phyloP scores from a whole-genome alignment of 306 rosid genomes.

The Citrullus mucosospermus region DNA sequence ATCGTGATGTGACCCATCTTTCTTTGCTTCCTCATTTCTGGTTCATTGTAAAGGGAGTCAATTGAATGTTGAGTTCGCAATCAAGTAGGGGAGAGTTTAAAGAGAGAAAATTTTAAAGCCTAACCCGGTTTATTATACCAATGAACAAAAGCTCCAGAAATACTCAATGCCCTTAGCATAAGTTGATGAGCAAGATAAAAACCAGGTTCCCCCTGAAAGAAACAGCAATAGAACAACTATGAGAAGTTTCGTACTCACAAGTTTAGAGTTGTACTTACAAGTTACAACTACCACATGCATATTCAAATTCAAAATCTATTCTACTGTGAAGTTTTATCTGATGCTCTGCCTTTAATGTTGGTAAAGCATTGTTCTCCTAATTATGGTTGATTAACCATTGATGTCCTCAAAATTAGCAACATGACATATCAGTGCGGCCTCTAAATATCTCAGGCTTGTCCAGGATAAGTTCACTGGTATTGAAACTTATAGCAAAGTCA shows the following conservation, averaged over 20 bases:
- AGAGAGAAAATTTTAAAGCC: slow-evolving; percentile 6
- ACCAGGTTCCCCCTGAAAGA: slow-evolving; percentile 63
- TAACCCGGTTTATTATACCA: slow-evolving; percentile 96
- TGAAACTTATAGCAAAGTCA: neutral
- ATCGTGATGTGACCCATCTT: slow-evolving; percentile 95
- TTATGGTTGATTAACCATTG: neutral
- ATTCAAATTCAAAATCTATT: neutral
- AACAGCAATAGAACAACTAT: neutral
- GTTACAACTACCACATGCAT: neutral
- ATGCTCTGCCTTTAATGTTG: neutral
- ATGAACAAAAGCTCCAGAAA: slow-evolving; percentile 71
- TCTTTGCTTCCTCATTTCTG: slow-evolving; percentile 84
- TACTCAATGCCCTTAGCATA: slow-evolving; percentile 44
- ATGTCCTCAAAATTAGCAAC: neutral
- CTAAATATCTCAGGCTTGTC: neutral
- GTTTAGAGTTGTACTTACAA: no score
- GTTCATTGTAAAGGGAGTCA: slow-evolving; percentile 4
- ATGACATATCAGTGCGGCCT: neutral
- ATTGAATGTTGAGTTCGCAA: slow-evolving; percentile 9
- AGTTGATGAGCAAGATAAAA: slow-evolving; percentile 57
- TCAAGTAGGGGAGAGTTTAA: neutral
- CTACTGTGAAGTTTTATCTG: neutral
- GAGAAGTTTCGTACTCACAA: neutral
- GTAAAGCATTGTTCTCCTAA: neutral
- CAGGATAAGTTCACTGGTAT: neutral